Evolutionary conservation across 345 rosid species (phyloP).

Genomic region (Ceriops decandra): DNA sequence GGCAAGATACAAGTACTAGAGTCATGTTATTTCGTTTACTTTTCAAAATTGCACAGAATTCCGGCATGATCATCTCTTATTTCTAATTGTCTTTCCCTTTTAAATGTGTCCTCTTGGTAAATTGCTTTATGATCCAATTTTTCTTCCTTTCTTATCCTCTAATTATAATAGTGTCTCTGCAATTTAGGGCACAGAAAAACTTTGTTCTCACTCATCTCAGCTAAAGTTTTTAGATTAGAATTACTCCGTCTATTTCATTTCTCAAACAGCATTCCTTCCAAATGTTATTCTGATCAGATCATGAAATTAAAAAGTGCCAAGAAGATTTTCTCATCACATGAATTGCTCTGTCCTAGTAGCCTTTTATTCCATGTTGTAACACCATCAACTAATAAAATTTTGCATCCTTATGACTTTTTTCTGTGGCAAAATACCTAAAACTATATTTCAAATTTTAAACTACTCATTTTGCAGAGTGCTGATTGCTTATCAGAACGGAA

Average conservation of each 20-base stretch:
- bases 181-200: background rate
- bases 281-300: too few relatives aligned
- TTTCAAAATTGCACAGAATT: background rate
- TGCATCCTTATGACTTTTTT: too few relatives aligned
- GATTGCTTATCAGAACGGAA: conserved; percentile 73
- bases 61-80: background rate
- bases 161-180: background rate
- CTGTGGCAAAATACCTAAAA: too few relatives aligned
- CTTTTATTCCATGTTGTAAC: background rate
- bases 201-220: background rate
- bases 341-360: background rate
- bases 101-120: background rate
- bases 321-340: too few relatives aligned
- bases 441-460: background rate
- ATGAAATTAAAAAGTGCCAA: too few relatives aligned
- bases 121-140: background rate
- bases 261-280: too few relatives aligned
- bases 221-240: background rate
- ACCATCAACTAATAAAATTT: too few relatives aligned
- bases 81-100: background rate
- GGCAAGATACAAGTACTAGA: conserved; percentile 39
- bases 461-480: conserved; percentile 54
- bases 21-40: conserved; percentile 1
- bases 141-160: background rate
- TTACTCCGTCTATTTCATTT: too few relatives aligned